Conservation (phyloP, 2,329 filamentous ascomycete species). For the Hymenoscyphus repandus region DNA sequence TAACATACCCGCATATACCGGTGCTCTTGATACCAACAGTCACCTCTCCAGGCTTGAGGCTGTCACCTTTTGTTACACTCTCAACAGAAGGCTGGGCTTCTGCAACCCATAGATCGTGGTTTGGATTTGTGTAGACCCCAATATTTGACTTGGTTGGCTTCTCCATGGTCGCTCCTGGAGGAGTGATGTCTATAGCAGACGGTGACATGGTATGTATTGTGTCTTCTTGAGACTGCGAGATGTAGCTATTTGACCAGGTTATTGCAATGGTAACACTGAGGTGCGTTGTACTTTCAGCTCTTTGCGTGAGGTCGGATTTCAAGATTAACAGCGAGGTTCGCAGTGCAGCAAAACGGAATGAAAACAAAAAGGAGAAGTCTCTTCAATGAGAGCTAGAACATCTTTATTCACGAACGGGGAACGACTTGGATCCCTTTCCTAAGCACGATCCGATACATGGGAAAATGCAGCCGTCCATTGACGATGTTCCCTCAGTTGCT, state of each 20-base stretch:
- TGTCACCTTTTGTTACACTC: slow-evolving; percentile 61
- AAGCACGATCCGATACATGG: no score
- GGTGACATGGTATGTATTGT: slow-evolving; percentile 18
- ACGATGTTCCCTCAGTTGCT: not conserved
- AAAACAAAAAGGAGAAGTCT: no score
- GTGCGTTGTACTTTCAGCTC: no score
- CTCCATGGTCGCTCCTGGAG: slow-evolving; percentile 14
- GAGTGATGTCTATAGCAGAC: slow-evolving; percentile 21
- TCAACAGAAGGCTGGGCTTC: slow-evolving; percentile 72
- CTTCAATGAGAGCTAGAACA: no score
- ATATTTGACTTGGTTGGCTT: slow-evolving; percentile 72
- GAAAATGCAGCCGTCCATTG: not conserved
- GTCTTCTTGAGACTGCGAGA: not conserved
- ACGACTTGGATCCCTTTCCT: no score
- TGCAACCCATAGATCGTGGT: slow-evolving; percentile 84
- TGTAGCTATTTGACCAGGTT: no score
- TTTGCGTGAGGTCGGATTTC: no score
- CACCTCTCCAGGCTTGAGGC: slow-evolving; percentile 75
- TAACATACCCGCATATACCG: slow-evolving; percentile 81
- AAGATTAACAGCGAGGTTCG: no score
- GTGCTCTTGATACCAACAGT: slow-evolving; percentile 88
- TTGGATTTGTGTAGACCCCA: slow-evolving; percentile 91
- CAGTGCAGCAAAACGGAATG: no score
- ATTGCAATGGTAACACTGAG: no score
- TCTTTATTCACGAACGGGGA: no score